phyloP scores from a whole-genome alignment of 2,329 filamentous ascomycete genomes.

The Coniosporium tulheliwenetii region DNA sequence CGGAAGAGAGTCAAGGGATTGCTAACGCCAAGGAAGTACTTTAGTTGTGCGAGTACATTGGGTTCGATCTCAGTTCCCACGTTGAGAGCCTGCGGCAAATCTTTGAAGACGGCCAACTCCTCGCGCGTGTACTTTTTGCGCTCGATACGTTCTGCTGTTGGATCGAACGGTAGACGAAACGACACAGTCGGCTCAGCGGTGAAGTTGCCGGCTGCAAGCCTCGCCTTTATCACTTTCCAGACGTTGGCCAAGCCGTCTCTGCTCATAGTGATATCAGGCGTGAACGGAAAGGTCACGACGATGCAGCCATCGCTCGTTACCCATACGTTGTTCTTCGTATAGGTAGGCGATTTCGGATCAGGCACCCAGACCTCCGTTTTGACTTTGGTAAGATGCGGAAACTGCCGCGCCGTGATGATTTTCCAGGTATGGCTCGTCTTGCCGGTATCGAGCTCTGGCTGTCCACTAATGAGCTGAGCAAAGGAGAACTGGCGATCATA shows the following conservation, averaged over 20 bases:
- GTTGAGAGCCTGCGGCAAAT: slow-evolving; percentile 33
- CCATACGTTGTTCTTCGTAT: slow-evolving; percentile 32
- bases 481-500: slow-evolving; percentile 76
- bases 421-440: slow-evolving; percentile 42
- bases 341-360: slow-evolving; percentile 39
- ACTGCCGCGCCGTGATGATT: slow-evolving; percentile 54
- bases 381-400: slow-evolving; percentile 56
- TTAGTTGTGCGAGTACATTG: slow-evolving; percentile 47
- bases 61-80: slow-evolving; percentile 26
- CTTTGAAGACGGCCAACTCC: slow-evolving; percentile 50
- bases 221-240: slow-evolving; percentile 17
- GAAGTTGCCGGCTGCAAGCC: slow-evolving; percentile 7
- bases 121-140: slow-evolving; percentile 43
- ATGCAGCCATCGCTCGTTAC: slow-evolving; percentile 43
- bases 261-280: slow-evolving; percentile 17
- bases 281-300: slow-evolving; percentile 48
- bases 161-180: slow-evolving; percentile 51
- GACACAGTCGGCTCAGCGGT: slow-evolving; percentile 36
- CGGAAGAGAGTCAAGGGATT: slow-evolving; percentile 54
- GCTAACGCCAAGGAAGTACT: slow-evolving; percentile 49
- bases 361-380: slow-evolving; percentile 53
- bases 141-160: slow-evolving; percentile 40
- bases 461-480: slow-evolving; percentile 40
- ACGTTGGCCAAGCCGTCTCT: slow-evolving; percentile 16
- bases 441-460: slow-evolving; percentile 19